Evolutionary conservation across 768 basidiomycete species (phyloP).

Genomic region (Sarcodon aspratus): DNA sequence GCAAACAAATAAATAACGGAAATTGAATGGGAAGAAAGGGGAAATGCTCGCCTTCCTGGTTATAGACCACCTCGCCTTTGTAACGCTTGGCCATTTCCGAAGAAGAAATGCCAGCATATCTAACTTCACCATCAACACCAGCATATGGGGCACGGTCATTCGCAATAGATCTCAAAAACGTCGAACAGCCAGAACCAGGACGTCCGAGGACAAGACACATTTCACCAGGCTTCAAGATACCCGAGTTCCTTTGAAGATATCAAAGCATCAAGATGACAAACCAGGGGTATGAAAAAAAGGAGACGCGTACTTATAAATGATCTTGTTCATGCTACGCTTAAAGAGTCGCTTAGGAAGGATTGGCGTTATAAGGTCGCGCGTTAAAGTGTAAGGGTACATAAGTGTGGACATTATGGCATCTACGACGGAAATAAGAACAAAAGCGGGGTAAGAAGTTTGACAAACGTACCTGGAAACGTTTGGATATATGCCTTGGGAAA

Average conservation of each 20-base stretch:
- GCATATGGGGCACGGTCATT: conserved; percentile 63
- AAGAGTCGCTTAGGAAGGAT: conserved; percentile 19
- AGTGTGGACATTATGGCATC: conserved; percentile 45
- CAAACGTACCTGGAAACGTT: conserved; percentile 45
- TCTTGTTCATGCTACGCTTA: conserved; percentile 30
- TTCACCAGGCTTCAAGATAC: conserved; percentile 66
- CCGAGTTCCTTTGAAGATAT: conserved; percentile 37
- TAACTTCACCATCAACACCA: conserved; percentile 56
- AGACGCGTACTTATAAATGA: conserved; percentile 42
- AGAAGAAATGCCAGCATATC: conserved; percentile 72
- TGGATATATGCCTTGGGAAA: conserved; percentile 36
- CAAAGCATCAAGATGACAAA: neutral
- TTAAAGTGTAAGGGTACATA: conserved; percentile 35
- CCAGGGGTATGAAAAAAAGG: neutral
- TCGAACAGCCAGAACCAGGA: conserved; percentile 77
- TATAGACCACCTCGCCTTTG: conserved; percentile 73
- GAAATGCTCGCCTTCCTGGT: conserved; percentile 46
- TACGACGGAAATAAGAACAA: conserved; percentile 10
- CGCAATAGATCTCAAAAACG: conserved; percentile 77
- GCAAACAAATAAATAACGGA: conserved; percentile 15
- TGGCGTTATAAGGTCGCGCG: conserved; percentile 30
- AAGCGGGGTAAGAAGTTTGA: neutral
- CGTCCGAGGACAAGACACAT: conserved; percentile 83
- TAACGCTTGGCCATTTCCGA: conserved; percentile 67
- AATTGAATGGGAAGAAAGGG: neutral